phyloP scores from a whole-genome alignment of 2,329 filamentous ascomycete genomes.

The Chaetothyriales sp. region DNA sequence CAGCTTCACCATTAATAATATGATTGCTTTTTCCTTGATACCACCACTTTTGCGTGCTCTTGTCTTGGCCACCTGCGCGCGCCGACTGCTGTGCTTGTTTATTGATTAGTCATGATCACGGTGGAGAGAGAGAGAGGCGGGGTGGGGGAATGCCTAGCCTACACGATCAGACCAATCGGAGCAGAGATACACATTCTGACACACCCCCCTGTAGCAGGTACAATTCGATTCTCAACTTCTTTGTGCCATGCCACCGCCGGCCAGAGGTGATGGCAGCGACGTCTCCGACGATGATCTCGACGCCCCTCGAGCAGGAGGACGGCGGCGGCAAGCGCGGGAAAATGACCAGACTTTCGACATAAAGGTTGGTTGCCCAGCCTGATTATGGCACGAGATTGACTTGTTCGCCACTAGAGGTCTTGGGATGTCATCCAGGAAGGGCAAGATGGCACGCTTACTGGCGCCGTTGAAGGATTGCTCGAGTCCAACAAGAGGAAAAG shows the following conservation, averaged over 20 bases:
- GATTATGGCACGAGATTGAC: background rate
- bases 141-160: too few relatives aligned
- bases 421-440: constrained; percentile 64
- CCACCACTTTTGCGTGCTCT: too few relatives aligned
- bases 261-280: constrained; percentile 5
- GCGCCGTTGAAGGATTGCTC: constrained; percentile 55
- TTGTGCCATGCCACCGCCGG: constrained; percentile 3
- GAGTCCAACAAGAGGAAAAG: constrained; percentile 72
- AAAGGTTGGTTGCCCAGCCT: constrained; percentile 12
- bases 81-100: too few relatives aligned
- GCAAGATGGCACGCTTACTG: constrained; percentile 62
- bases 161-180: background rate
- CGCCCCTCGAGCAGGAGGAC: constrained; percentile 15
- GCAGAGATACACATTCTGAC: background rate
- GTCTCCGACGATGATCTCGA: constrained; percentile 36
- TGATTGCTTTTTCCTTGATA: background rate
- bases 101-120: too few relatives aligned
- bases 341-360: constrained; percentile 35
- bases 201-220: background rate
- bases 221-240: background rate
- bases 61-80: too few relatives aligned
- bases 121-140: too few relatives aligned
- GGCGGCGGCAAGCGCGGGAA: constrained; percentile 17
- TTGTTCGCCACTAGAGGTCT: constrained; percentile 22
- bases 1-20: background rate